Conservation (phyloP, 805 yeast genomes). For the Wickerhamiella cacticola region DNA sequence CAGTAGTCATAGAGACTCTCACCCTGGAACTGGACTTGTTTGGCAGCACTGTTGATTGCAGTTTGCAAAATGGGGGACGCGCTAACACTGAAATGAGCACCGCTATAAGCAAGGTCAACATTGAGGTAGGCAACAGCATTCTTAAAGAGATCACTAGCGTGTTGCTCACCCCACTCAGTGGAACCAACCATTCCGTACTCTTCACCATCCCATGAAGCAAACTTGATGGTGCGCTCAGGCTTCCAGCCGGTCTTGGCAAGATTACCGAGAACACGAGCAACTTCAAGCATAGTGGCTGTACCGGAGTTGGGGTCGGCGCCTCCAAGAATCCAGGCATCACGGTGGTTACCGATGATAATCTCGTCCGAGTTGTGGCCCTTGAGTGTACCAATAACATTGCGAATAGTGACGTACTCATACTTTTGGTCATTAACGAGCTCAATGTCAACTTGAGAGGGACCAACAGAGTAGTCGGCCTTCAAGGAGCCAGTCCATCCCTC, state of each 20-base stretch:
- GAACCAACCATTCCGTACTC: conserved; percentile 64
- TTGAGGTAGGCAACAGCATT: conserved; percentile 57
- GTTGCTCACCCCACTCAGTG: conserved; percentile 63
- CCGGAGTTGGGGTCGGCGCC: conserved; percentile 79
- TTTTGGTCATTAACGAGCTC: conserved; percentile 50
- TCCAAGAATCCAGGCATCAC: conserved; percentile 72
- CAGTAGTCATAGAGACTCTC: conserved; percentile 29
- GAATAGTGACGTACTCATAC: conserved; percentile 47
- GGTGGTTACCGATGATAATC: conserved; percentile 59
- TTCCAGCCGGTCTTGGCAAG: conserved; percentile 52
- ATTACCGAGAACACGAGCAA: conserved; percentile 47
- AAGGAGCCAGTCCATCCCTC: conserved; percentile 37
- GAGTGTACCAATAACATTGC: conserved; percentile 51
- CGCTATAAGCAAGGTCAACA: conserved; percentile 53
- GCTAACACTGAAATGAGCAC: conserved; percentile 39
- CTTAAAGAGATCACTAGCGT: conserved; percentile 35
- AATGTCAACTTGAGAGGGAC: conserved; percentile 38
- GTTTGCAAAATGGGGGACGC: conserved; percentile 49
- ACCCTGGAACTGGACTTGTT: conserved; percentile 37
- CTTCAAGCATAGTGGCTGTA: conserved; percentile 50
- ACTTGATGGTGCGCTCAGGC: conserved; percentile 55
- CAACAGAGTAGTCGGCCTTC: conserved; percentile 39
- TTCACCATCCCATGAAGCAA: conserved; percentile 77
- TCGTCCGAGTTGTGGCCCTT: conserved; percentile 46
- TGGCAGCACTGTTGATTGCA: conserved; percentile 37